These are phyloP conservation scores for Trichophyton simii DNA, from an alignment of 2,329 filamentous ascomycete species.

Conservation along the genomic window DNA sequence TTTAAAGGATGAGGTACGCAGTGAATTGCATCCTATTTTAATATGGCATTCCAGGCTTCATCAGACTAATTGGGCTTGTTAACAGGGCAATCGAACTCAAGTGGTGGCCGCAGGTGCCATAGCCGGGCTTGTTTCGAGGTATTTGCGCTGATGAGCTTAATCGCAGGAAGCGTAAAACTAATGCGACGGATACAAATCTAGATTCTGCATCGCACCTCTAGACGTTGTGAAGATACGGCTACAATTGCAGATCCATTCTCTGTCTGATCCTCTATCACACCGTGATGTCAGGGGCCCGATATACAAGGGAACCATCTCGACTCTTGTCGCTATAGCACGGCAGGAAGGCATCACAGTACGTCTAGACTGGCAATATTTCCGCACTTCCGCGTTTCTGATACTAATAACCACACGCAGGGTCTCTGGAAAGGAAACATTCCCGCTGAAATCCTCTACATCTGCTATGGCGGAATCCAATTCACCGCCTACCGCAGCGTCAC, in stretches of 20 bases:
- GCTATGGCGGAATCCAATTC: slow-evolving; percentile 84
- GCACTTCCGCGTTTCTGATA: not conserved
- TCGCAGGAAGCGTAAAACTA: too few species aligned
- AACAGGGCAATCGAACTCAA: slow-evolving; percentile 52
- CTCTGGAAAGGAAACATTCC: slow-evolving; percentile 98
- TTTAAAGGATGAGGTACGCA: slow-evolving; percentile 55
- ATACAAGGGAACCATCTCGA: slow-evolving; percentile 63
- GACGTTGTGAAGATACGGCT: slow-evolving; percentile 97
- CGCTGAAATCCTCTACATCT: slow-evolving; percentile 85
- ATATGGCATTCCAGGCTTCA: not conserved
- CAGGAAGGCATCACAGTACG: slow-evolving; percentile 65
- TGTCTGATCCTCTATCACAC: slow-evolving; percentile 57
- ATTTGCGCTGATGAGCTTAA: slow-evolving; percentile 14
- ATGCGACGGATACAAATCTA: slow-evolving; percentile 22
- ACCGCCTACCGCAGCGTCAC: slow-evolving; percentile 68
- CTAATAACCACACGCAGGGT: slow-evolving; percentile 29
- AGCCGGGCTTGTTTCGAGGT: slow-evolving; percentile 82
- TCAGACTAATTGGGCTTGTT: not conserved
- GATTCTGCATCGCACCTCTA: slow-evolving; percentile 86
- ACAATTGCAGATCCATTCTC: slow-evolving; percentile 79
- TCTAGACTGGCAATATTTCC: slow-evolving; percentile 2
- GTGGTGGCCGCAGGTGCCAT: slow-evolving; percentile 54
- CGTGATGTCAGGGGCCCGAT: slow-evolving; percentile 34
- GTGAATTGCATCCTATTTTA: not conserved
- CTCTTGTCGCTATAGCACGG: slow-evolving; percentile 60